These are phyloP conservation scores for Phlegmacium glaucopus DNA, from an alignment of 768 basidiomycete genomes.

Conservation along the genomic window DNA sequence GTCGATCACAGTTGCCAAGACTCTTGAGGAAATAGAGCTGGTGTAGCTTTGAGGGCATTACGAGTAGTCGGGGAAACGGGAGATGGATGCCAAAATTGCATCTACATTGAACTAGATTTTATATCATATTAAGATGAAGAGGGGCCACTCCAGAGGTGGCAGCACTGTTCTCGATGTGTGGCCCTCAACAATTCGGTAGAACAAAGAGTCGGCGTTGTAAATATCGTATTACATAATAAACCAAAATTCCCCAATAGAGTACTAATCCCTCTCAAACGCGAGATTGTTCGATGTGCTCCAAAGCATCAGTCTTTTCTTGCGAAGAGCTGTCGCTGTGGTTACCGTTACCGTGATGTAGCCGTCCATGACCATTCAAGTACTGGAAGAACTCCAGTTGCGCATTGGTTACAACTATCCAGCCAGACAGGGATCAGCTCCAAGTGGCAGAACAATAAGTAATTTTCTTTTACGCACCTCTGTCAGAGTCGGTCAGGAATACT, in stretches of 20 bases:
- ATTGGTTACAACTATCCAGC: slow-evolving; percentile 17
- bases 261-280: too few relatives aligned
- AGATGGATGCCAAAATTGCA: too few relatives aligned
- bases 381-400: slow-evolving; percentile 19
- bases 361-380: slow-evolving; percentile 18
- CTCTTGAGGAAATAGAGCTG: slow-evolving; percentile 5
- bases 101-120: too few relatives aligned
- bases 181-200: too few relatives aligned
- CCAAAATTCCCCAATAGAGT: too few relatives aligned
- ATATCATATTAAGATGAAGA: too few relatives aligned
- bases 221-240: too few relatives aligned
- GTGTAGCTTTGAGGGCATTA: slow-evolving; percentile 3
- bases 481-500: slow-evolving; percentile 53
- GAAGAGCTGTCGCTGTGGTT: slow-evolving; percentile 5
- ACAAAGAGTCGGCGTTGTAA: too few relatives aligned
- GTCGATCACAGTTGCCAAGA: neutral
- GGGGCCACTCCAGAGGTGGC: too few relatives aligned
- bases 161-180: too few relatives aligned
- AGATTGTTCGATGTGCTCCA: slow-evolving; percentile 4
- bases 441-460: neutral
- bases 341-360: slow-evolving; percentile 7
- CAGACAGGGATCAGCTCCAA: neutral
- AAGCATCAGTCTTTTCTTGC: slow-evolving; percentile 16
- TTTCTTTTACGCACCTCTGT: slow-evolving; percentile 42
- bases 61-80: neutral